Evolutionary conservation across 2,329 filamentous ascomycete species (phyloP), one percentile per base, ranked within the genome.

Genomic region (Cadophora sp.): DNA sequence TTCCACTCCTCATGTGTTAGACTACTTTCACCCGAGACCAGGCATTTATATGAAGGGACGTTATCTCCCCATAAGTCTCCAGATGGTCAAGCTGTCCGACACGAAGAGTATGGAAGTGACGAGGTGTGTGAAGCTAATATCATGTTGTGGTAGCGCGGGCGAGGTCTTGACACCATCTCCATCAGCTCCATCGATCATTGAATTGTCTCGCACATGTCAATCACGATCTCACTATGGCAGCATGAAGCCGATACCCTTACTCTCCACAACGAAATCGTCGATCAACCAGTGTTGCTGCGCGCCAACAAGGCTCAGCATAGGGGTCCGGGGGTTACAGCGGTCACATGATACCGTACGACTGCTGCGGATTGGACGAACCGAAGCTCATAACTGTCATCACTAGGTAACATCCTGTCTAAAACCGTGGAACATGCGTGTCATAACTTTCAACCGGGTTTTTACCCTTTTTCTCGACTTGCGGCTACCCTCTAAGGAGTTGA

Each of bases 31-130:
- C 31, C 22, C 29, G 31, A 43, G 11, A 14, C 31, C n/a, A 59
- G 55, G 19, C 34, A 59, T 59, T 59, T 40, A 37, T 59, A 59
- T 59, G 55, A 58, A 34, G 31, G 34, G 16, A 43, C 11, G n/a
- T 26, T 37, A 26, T 59, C 53, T 59, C n/a, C 55, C 12, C n/a
- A n/a, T 19, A 27, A 26, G 9, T 37, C 55, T 14, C 22, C 31
- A 14, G 55, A 40, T 24, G 8, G 37, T 40, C 55, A 59, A 27
- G 55, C 34, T 59, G 55, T 43, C 55, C 31, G 55, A 43, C 55
- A 59, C 55, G 34, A 40, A 16, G 34, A 26, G n/a, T 12, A 26
- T 59, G n/a, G 34, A 59, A 11, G 11, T 9, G 22, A 59, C n/a
- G 22, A 40, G 22, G 34, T 24, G 31, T 26, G 22, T n/a, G 34